Evolutionary conservation across 352 stramenopile genomes (phyloP).

Genomic region (Pythium myriotylum): DNA sequence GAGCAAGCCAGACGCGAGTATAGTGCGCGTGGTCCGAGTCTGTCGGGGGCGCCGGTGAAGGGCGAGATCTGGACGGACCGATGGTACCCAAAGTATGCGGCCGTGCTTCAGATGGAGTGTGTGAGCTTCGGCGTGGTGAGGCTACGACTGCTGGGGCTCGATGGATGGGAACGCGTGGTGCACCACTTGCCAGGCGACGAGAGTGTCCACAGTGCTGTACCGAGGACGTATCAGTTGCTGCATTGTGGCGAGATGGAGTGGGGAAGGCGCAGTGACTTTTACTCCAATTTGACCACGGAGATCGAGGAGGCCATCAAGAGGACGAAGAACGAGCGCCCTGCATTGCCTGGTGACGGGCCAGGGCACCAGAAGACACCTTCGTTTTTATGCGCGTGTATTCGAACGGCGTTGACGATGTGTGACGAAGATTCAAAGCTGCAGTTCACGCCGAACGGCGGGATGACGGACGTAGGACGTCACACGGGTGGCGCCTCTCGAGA

Average conservation of each 20-base stretch:
- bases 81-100: constrained; percentile 56
- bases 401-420: constrained; percentile 15
- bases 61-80: constrained; percentile 19
- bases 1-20: constrained; percentile 1
- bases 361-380: constrained; percentile 57
- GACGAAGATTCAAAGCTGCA: background rate
- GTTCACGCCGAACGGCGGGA: constrained; percentile 29
- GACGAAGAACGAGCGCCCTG: constrained; percentile 16
- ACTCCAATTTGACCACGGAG: constrained; percentile 21
- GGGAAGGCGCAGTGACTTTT: background rate
- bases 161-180: constrained; percentile 44
- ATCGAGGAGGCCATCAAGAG: constrained; percentile 23
- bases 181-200: constrained; percentile 42
- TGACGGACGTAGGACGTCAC: constrained; percentile 53
- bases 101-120: constrained; percentile 37
- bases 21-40: background rate
- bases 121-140: constrained; percentile 12
- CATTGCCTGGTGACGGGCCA: background rate
- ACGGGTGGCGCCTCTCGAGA: constrained; percentile 43
- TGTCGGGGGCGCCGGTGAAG: background rate
- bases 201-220: constrained; percentile 13
- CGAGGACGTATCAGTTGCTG: constrained; percentile 11
- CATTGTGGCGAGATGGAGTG: constrained; percentile 31
- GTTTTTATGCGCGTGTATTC: constrained; percentile 42
- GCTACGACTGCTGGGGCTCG: constrained; percentile 16